Conservation (phyloP, 441 rosid species). For the Theobroma grandiflorum region DNA sequence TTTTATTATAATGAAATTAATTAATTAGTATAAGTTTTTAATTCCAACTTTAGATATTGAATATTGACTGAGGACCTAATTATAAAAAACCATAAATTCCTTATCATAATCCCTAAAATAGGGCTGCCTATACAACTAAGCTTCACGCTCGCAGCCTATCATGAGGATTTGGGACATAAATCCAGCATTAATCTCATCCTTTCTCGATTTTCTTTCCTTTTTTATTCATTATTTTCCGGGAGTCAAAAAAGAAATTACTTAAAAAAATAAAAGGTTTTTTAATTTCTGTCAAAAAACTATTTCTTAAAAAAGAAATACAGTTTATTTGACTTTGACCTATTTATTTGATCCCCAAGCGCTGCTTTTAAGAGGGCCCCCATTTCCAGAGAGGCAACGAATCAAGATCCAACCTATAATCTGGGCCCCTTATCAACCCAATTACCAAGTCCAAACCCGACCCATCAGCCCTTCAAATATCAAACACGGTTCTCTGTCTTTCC, state of each 20-base stretch:
- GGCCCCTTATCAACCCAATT: not conserved
- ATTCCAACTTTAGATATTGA: no score
- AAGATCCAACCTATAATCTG: constrained; percentile 35
- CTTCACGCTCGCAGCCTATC: not conserved
- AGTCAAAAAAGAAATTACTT: no score
- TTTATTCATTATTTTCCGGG: not conserved
- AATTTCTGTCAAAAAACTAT: no score
- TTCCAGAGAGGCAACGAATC: not conserved
- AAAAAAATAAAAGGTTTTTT: no score
- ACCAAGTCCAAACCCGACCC: constrained; percentile 39
- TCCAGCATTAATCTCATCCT: constrained; percentile 7
- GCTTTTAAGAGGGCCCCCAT: not conserved
- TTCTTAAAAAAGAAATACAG: no score
- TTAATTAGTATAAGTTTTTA: no score
- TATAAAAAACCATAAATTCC: no score
- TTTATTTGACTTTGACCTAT: not conserved
- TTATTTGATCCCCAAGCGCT: not conserved
- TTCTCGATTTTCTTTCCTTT: not conserved
- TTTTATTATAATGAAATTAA: no score
- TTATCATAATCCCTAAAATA: no score
- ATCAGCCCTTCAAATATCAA: constrained; percentile 27
- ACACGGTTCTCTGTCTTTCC: not conserved
- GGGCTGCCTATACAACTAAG: no score
- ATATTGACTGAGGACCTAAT: no score
- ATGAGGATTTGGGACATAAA: not conserved